Evolutionary conservation across 805 yeast genomes (phyloP), one percentile per base, ranked within the genome.

Genomic region (Metschnikowia lunata): DNA sequence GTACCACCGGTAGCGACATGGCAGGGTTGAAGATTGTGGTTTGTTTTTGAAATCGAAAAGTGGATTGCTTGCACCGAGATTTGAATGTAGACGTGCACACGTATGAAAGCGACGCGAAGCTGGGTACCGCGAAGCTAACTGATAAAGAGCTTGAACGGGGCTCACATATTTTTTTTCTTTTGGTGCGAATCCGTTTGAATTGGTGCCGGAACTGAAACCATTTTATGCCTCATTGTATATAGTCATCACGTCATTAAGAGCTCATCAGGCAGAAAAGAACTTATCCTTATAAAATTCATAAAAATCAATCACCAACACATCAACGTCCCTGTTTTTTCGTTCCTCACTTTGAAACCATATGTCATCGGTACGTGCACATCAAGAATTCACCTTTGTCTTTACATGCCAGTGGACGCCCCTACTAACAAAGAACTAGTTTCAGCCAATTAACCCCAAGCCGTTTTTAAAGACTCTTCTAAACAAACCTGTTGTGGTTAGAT

Each of bases 361-460:
- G 49, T 45, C 49, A 13, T 37, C 49, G 29, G 49, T 45, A 45
- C 34, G 49, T 45, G 23, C 23, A 18, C 23, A 18, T 18, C 23
- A 33, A 37, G 1, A n/a, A 13, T 18, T 5, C 23, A 18, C 23
- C 23, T 18, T 18, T 18, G 23, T 18, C 23, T 18, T 18, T 18
- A 18, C 23, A 18, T 18, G 23, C 23, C 23, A 18, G 23, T 18
- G 5, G 3, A 18, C 5, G 23, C 5, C 23, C 26, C 1, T 44
- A 47, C 51, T 44, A 47, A 44, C 48, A 15, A 26, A 18, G 23
- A 7, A 8, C 34, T 18, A 47, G 56, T 74, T 76, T 51, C 78
- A 73, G 50, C 93, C 96, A 13, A 71, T 84, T 18, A 88, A 88
- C 57, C 97, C 97, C 12, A 89, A 86, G 60, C 96, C 96, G n/a